phyloP scores from a whole-genome alignment of 2,329 filamentous ascomycete species.

The Xylaria arbuscula region DNA sequence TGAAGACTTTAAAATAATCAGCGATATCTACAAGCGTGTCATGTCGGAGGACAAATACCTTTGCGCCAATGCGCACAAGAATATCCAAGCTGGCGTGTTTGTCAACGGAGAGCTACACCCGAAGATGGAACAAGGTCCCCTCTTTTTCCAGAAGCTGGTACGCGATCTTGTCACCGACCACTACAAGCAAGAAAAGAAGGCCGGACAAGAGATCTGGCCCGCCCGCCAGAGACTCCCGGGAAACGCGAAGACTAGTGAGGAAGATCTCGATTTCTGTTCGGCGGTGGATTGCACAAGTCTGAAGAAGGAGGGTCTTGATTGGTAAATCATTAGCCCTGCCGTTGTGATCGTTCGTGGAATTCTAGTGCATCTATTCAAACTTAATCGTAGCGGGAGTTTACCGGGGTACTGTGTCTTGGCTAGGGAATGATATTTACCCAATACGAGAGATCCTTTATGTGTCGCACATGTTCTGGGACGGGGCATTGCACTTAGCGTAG shows the following conservation, averaged over 20 bases:
- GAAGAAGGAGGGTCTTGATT: slow-evolving; percentile 39
- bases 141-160: slow-evolving; percentile 66
- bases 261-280: slow-evolving; percentile 34
- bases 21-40: slow-evolving; percentile 70
- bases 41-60: slow-evolving; percentile 74
- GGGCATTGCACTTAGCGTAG: slow-evolving; percentile 7
- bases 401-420: slow-evolving; percentile 2
- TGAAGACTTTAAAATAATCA: slow-evolving; percentile 67
- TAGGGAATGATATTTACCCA: background rate
- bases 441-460: slow-evolving; percentile 14
- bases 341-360: background rate
- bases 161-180: slow-evolving; percentile 62
- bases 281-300: slow-evolving; percentile 31
- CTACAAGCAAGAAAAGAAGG: slow-evolving; percentile 58
- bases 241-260: slow-evolving; percentile 18
- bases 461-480: background rate
- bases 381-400: slow-evolving; percentile 28
- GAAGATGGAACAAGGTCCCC: slow-evolving; percentile 66
- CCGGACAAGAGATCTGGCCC: slow-evolving; percentile 63
- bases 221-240: slow-evolving; percentile 47
- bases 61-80: slow-evolving; percentile 68
- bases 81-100: slow-evolving; percentile 70
- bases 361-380: slow-evolving; percentile 4
- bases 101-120: slow-evolving; percentile 73
- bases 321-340: slow-evolving; percentile 20